phyloP scores from a whole-genome alignment of 352 stramenopile genomes.

The Globisporangium camurandrum region DNA sequence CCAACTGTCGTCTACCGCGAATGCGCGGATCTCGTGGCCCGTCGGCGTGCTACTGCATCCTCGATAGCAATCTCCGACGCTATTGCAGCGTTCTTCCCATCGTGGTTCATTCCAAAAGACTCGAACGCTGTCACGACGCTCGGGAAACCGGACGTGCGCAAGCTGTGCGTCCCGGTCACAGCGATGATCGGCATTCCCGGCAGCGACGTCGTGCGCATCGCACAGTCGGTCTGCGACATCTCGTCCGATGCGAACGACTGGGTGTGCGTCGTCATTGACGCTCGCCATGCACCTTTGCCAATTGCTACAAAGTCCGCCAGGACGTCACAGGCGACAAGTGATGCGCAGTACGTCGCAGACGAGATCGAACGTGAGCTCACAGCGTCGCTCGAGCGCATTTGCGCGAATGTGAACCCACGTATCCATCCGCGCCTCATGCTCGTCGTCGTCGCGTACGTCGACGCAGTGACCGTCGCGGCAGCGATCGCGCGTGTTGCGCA shows the following conservation, averaged over 20 bases:
- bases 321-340: slow-evolving; percentile 1
- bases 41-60: slow-evolving; percentile 14
- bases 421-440: slow-evolving; percentile 43
- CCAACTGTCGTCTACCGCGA: slow-evolving; percentile 10
- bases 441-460: slow-evolving; percentile 45
- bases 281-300: slow-evolving; percentile 14
- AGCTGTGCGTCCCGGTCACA: slow-evolving; percentile 42
- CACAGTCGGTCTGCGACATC: slow-evolving; percentile 36
- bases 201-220: slow-evolving; percentile 32
- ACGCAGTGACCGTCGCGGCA: slow-evolving; percentile 34
- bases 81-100: slow-evolving; percentile 33
- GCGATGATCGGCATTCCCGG: slow-evolving; percentile 60
- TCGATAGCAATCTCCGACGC: slow-evolving; percentile 15
- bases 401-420: slow-evolving; percentile 11
- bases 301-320: slow-evolving; percentile 7
- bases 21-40: slow-evolving; percentile 21
- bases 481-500: slow-evolving; percentile 25
- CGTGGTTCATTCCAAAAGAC: slow-evolving; percentile 59
- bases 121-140: slow-evolving; percentile 25
- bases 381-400: slow-evolving; percentile 14
- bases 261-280: slow-evolving; percentile 29
- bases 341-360: slow-evolving; percentile 19
- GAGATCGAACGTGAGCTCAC: slow-evolving; percentile 20
- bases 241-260: slow-evolving; percentile 36
- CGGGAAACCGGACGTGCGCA: slow-evolving; percentile 24